Base-by-base conservation (phyloP, 495 filamentous ascomycete genomes). In the Penicillium nucicola region DNA sequence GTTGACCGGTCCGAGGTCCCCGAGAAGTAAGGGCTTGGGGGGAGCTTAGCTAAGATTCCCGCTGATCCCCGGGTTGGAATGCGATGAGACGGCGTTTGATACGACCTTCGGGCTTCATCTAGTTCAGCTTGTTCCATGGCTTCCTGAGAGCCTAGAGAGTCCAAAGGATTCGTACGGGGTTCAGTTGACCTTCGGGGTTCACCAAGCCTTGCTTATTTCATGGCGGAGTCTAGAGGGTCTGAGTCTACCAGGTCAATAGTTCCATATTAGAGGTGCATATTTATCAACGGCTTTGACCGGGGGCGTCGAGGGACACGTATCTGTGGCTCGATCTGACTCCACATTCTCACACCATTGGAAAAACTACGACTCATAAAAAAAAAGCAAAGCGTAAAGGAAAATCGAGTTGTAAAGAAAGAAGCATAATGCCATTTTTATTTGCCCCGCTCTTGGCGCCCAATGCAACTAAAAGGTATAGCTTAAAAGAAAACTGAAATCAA, bases 391-490 rank as follows among this genome's bases (percentile, higher is more conserved):
- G 39, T 4, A 14, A 28, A 2, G 25, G 25, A 28, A 37, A 37
- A 5, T 6, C 17, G 20, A 39, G 23, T 11, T 14, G 12, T 40
- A 17, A 17, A 41, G 10, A 19, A 39, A 36, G 13, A 54, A 49
- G 12, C 19, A 48, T 48, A 47, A 39, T 43, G 30, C 40, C 48
- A 35, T 50, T 58, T 57, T 55, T 58, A 33, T 48, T 52, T 13
- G 48, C 35, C 53, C 55, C 48, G 45, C 48, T 55, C 47, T 45
- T 48, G 53, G 54, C 54, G 57, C 58, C 58, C 33, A 58, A 52
- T 58, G 55, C 55, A 52, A 49, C 51, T 54, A 31, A 51, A 52
- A 41, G 48, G 43, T 52, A 53, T 52, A 47, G 40, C 30, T 46
- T 41, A 10, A 40, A 40, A 14, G 34, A 33, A 33, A 30, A 31